Base-by-base conservation (phyloP, 2,329 filamentous ascomycete species). In the Arthrobotrys musiformis region DNA sequence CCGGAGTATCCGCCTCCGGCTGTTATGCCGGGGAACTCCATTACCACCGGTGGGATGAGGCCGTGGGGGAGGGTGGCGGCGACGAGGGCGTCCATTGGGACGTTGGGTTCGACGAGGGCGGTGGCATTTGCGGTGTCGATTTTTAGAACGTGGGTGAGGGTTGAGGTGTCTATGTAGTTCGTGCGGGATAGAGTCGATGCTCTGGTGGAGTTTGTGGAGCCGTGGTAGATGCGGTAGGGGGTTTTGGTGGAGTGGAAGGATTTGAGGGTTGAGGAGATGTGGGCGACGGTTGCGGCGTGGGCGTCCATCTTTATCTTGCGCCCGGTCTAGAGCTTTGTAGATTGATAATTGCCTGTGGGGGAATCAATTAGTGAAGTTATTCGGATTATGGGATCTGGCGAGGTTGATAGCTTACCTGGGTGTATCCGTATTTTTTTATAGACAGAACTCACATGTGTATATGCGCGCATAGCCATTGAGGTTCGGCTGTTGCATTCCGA, bases 21-120 rank as follows among this genome's bases (percentile, higher is more conserved):
- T 0, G 90, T 92, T 78, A 92, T 92, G 0, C 89, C 89, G 0
- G 90, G 90, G 60, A 92, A 90, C 80, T 92, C 90, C 88, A 91
- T 91, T 2, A 92, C 89, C 0, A 92, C 89, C 0, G 87, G 87
- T 0, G 87, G 90, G 0, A 92, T 82, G 0, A 92, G 83, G 0
- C 87, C 87, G 58, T 88, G 81, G 3, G 83, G 82, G 54, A 90
- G 80, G 0, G 89, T 89, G 0, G 86, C 88, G 64, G 87, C 85
- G 0, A 91, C 86, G 1, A 92, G 84, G 0, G 84, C 83, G 73
- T 91, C 89, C 89, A 92, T 92, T 0, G 89, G 85, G 2, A 92
- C 90, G 79, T 92, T 92, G 0, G 90, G 89, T 80, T 92, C 90
- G 0, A 91, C 90, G 0, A 89, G 80, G 56, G 84, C 85, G 11